phyloP scores from a whole-genome alignment of 1,284 basidiomycete genomes.

The Xerocomus amazonicus region DNA sequence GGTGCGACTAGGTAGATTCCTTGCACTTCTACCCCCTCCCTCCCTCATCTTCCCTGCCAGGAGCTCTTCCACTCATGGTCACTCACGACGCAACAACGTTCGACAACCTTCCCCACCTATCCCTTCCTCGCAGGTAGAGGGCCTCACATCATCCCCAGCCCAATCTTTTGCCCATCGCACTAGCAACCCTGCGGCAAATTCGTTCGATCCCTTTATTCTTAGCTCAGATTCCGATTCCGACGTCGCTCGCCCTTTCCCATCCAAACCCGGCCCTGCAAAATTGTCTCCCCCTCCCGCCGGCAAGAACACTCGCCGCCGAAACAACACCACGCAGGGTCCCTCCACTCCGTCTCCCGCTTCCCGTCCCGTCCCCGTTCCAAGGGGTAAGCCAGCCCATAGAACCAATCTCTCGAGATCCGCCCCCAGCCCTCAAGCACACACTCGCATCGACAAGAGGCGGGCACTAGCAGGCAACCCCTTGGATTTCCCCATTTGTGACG shows the following conservation, averaged over 20 bases:
- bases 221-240: conserved; percentile 39
- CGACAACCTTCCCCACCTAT: conserved; percentile 60
- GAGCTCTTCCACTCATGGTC: conserved; percentile 47
- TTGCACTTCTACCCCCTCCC: background rate
- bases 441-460: conserved; percentile 29
- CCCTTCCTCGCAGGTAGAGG: conserved; percentile 63
- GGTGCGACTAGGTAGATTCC: conserved; percentile 26
- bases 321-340: conserved; percentile 20
- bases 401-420: conserved; percentile 34
- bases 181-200: conserved; percentile 37
- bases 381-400: conserved; percentile 41
- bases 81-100: conserved; percentile 46
- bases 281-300: conserved; percentile 45
- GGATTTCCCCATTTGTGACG: conserved; percentile 66
- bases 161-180: conserved; percentile 32
- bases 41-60: conserved; percentile 28
- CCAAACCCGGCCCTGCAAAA: conserved; percentile 31
- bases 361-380: conserved; percentile 42
- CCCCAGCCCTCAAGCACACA: conserved; percentile 16
- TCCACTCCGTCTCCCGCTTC: conserved; percentile 28
- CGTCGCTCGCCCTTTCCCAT: conserved; percentile 18
- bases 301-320: conserved; percentile 53
- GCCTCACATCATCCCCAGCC: conserved; percentile 26
- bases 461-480: conserved; percentile 25
- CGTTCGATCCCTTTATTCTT: conserved; percentile 57